Percentiles rank a stretch among this genome's conserved stretches.
Conservation (phyloP, 2,329 filamentous ascomycete species). For the Colletotrichum sp. region DNA sequence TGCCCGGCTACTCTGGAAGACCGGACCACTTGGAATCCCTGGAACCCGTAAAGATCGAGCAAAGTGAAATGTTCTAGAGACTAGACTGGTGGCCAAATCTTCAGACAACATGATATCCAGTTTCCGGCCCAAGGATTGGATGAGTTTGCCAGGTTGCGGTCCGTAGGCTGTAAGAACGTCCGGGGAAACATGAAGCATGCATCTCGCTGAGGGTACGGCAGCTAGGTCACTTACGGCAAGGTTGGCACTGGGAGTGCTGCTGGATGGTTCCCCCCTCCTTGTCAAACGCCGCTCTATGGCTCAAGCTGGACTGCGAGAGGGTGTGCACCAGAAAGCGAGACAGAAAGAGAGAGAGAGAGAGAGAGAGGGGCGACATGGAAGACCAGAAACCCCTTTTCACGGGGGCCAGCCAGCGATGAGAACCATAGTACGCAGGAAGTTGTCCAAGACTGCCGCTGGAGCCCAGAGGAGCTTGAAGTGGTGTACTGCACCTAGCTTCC, state of each 20-base stretch:
- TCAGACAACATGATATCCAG: background rate
- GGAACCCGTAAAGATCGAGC: background rate
- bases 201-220: background rate
- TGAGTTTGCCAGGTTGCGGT: background rate
- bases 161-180: background rate
- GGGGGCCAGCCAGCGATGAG: background rate
- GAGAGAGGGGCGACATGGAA: background rate
- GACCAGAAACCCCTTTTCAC: background rate
- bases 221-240: background rate
- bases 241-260: background rate
- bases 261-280: background rate
- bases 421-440: background rate
- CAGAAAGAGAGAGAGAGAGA: background rate
- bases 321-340: conserved; percentile 7
- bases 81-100: background rate
- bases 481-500: background rate
- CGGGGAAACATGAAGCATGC: background rate
- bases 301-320: background rate
- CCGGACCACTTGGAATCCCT: background rate
- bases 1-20: background rate
- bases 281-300: background rate
- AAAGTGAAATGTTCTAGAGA: background rate
- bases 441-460: background rate
- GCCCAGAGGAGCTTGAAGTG: background rate
- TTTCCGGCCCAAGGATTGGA: background rate